Conservation (phyloP, 495 filamentous ascomycete species). For the Aspergillus nidulans region DNA sequence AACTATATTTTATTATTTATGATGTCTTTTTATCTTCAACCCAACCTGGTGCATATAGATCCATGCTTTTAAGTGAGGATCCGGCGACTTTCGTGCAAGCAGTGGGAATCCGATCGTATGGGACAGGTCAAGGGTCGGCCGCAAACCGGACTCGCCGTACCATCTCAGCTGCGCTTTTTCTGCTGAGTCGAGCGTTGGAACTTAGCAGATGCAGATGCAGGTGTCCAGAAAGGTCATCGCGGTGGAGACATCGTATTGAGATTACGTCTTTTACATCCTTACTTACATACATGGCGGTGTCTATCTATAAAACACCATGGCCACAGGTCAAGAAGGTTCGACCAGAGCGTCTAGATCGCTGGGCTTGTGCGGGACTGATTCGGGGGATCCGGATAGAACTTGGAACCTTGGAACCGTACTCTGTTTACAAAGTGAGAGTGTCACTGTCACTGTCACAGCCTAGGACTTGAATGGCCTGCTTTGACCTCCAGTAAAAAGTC, state of each 20-base stretch:
- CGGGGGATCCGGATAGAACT: conserved; percentile 14
- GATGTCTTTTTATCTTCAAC: background rate
- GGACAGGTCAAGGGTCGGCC: conserved; percentile 20
- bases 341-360: conserved; percentile 8
- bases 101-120: conserved; percentile 25
- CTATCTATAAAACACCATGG: background rate
- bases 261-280: conserved; percentile 1
- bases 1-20: background rate
- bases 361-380: conserved; percentile 11
- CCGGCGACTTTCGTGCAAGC: conserved; percentile 23
- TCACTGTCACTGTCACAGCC: background rate
- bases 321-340: conserved; percentile 3
- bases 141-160: conserved; percentile 23
- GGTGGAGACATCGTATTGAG: conserved; percentile 12
- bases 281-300: conserved; percentile 2
- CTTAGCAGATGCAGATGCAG: conserved; percentile 24
- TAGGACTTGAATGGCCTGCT: background rate
- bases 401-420: background rate
- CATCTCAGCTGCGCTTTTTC: conserved; percentile 21
- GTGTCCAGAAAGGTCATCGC: conserved; percentile 24
- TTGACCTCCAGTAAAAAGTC: background rate
- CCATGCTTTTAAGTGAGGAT: background rate
- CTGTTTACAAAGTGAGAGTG: background rate
- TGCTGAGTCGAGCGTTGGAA: conserved; percentile 16
- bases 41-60: background rate